Conservation (phyloP, 495 filamentous ascomycete species). For the Talaromyces borbonicus region DNA sequence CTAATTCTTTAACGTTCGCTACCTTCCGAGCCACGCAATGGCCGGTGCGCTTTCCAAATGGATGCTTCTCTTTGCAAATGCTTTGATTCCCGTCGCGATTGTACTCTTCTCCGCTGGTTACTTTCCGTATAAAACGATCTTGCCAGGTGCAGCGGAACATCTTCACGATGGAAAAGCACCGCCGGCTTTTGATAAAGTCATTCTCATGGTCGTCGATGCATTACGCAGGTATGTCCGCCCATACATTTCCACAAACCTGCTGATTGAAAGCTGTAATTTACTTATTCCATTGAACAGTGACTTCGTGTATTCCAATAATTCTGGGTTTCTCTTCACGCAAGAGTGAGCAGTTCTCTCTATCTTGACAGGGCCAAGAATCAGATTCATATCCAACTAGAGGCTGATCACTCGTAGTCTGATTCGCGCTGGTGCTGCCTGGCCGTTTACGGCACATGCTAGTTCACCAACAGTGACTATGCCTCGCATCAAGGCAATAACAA, state of each 20-base stretch:
- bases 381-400: too few relatives aligned
- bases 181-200: constrained; percentile 72
- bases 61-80: constrained; percentile 51
- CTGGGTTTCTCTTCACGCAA: constrained; percentile 85
- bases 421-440: constrained; percentile 66
- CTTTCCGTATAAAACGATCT: constrained; percentile 93
- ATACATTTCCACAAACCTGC: too few relatives aligned
- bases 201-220: constrained; percentile 98
- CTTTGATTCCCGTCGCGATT: constrained; percentile 68
- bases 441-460: constrained; percentile 92
- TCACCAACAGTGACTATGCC: constrained; percentile 98
- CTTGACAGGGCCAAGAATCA: too few relatives aligned
- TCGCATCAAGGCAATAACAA: constrained; percentile 92
- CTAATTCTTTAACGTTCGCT: too few relatives aligned
- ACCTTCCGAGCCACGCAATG: constrained; percentile 3
- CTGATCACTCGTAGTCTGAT: constrained; percentile 57
- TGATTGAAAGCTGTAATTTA: not conserved
- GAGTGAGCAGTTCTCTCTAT: constrained; percentile 43
- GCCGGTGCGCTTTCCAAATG: constrained; percentile 2
- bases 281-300: constrained; percentile 49
- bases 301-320: constrained; percentile 77
- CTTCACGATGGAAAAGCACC: constrained; percentile 37
- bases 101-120: constrained; percentile 83
- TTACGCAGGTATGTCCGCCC: constrained; percentile 74
- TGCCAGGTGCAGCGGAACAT: constrained; percentile 70